A percentile compares a stretch with the other conserved stretches of the same genome.
Evolutionary conservation across 176 grass and related monocot genomes (phyloP).

Genomic region (Avena sativa): DNA sequence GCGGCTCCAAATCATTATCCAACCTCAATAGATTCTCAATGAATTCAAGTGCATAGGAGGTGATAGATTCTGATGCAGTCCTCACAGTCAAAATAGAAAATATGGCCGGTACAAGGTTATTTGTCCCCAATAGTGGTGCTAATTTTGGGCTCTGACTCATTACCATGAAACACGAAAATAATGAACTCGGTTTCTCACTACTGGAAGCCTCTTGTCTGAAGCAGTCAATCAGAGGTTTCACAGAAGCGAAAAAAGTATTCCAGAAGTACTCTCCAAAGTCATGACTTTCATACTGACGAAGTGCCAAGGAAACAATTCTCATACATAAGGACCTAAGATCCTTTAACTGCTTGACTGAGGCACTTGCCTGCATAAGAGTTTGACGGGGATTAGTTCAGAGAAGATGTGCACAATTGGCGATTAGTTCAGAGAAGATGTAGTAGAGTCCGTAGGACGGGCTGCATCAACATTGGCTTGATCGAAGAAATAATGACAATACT

Average conservation of each 20-base stretch:
- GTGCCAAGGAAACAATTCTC: slow-evolving; percentile 72
- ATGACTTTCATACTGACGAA: slow-evolving; percentile 66
- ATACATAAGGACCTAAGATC: slow-evolving; percentile 82
- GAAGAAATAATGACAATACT: slow-evolving; percentile 16
- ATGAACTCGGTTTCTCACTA: slow-evolving; percentile 85
- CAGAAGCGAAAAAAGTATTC: slow-evolving; percentile 77
- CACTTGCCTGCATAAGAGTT: slow-evolving; percentile 54
- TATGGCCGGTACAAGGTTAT: slow-evolving; percentile 81
- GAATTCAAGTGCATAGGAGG: slow-evolving; percentile 75
- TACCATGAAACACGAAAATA: slow-evolving; percentile 87
- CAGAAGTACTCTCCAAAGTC: slow-evolving; percentile 85
- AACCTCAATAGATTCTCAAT: slow-evolving; percentile 90
- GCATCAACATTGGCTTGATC: slow-evolving; percentile 14
- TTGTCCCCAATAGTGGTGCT: slow-evolving; percentile 61
- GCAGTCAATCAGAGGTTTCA: slow-evolving; percentile 75
- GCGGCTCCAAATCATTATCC: slow-evolving; percentile 71
- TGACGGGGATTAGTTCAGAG: slow-evolving; percentile 28
- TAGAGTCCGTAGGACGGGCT: too few species aligned
- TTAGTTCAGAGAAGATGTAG: too few species aligned
- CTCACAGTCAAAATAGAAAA: slow-evolving; percentile 93
- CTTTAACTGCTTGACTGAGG: slow-evolving; percentile 78
- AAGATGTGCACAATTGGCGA: slow-evolving; percentile 10
- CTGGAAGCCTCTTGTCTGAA: slow-evolving; percentile 90
- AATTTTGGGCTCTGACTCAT: slow-evolving; percentile 84
- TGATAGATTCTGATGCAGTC: slow-evolving; percentile 76